phyloP scores from a whole-genome alignment of 148 eudicot genomes.

The Spergularia marina region DNA sequence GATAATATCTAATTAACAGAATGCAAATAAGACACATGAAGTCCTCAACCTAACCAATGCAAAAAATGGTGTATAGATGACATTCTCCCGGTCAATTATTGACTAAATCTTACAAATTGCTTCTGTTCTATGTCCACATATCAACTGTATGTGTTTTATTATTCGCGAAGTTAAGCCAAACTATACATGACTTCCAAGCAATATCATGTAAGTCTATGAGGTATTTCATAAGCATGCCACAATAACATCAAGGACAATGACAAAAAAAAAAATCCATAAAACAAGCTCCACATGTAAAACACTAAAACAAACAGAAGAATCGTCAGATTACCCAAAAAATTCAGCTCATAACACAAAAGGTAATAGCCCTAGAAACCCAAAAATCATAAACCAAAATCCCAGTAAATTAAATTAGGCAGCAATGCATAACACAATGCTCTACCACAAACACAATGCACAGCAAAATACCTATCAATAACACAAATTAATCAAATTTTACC shows the following conservation, averaged over 20 bases:
- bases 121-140: no score
- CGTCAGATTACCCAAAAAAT: neutral
- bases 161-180: neutral
- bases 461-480: neutral
- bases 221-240: constrained; percentile 4
- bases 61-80: neutral
- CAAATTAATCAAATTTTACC: constrained; percentile 9
- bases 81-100: neutral
- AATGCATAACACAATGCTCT: neutral
- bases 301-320: neutral
- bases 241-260: constrained; percentile 2
- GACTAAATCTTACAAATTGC: neutral
- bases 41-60: neutral
- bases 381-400: neutral
- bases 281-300: neutral
- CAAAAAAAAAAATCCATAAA: neutral
- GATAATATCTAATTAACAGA: neutral
- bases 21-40: neutral
- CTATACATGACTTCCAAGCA: neutral
- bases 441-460: neutral
- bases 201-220: neutral
- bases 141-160: no score
- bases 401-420: neutral
- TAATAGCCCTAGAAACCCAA: constrained; percentile 1
- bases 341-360: neutral